Conservation (phyloP, 305 asterid species). For the Salvia sclarea region DNA sequence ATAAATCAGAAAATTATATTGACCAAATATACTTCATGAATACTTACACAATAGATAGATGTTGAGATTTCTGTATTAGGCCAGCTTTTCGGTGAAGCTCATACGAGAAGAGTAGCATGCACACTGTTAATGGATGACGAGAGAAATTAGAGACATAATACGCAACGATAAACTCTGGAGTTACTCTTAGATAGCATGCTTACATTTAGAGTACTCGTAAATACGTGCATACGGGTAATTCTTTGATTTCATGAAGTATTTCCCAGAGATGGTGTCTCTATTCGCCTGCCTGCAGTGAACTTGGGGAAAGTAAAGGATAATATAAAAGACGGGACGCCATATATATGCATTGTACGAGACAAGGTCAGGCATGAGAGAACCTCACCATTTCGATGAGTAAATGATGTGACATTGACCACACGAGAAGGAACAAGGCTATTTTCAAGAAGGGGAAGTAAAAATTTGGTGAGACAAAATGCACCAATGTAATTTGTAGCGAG, state of each 20-base stretch:
- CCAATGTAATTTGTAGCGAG: slow-evolving; percentile 83
- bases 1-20: slow-evolving; percentile 22
- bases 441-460: slow-evolving; percentile 71
- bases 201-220: slow-evolving; percentile 84
- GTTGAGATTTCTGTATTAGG: slow-evolving; percentile 48
- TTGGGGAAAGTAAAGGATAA: slow-evolving; percentile 26
- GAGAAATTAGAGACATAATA: slow-evolving; percentile 38
- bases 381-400: slow-evolving; percentile 84
- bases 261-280: slow-evolving; percentile 62
- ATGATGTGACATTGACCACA: slow-evolving; percentile 81
- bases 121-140: slow-evolving; percentile 49
- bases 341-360: background rate
- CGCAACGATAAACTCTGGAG: slow-evolving; percentile 4
- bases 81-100: slow-evolving; percentile 77
- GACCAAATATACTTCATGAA: background rate
- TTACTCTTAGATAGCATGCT: slow-evolving; percentile 33
- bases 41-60: slow-evolving; percentile 70
- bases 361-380: too few species aligned
- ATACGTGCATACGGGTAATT: slow-evolving; percentile 64
- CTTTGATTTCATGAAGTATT: slow-evolving; percentile 43
- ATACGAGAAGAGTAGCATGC: slow-evolving; percentile 70
- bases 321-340: background rate
- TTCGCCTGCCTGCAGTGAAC: slow-evolving; percentile 52
- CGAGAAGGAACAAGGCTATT: slow-evolving; percentile 74
- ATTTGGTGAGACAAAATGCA: slow-evolving; percentile 77